phyloP scores from a whole-genome alignment of 305 asterid species.

The Fraxinus baroniana region DNA sequence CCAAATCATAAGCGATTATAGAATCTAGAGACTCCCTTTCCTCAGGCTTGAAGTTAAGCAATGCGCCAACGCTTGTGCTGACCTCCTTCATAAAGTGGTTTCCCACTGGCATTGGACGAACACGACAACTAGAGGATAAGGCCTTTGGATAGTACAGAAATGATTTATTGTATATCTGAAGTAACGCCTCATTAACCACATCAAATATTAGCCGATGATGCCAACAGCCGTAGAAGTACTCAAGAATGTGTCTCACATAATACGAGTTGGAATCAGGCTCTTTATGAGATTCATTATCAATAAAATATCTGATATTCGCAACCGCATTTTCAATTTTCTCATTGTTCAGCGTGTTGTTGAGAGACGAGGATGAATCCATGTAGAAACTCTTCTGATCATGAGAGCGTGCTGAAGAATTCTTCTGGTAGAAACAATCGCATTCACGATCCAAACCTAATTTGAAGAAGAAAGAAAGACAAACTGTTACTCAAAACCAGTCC shows the following conservation, averaged over 20 bases:
- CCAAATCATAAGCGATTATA: slow-evolving; percentile 47
- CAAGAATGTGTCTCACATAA: slow-evolving; percentile 60
- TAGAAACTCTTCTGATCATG: slow-evolving; percentile 4
- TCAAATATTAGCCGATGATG: slow-evolving; percentile 71
- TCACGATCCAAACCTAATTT: slow-evolving; percentile 35
- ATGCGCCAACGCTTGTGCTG: slow-evolving; percentile 23
- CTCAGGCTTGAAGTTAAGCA: slow-evolving; percentile 36
- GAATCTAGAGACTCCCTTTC: slow-evolving; percentile 39
- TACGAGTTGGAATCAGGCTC: slow-evolving; percentile 37
- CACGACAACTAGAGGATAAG: slow-evolving; percentile 47
- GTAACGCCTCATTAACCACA: slow-evolving; percentile 56
- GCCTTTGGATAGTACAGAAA: slow-evolving; percentile 63
- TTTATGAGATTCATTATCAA: not conserved
- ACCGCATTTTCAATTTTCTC: slow-evolving; percentile 20
- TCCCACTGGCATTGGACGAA: slow-evolving; percentile 51
- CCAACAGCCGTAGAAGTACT: slow-evolving; percentile 43
- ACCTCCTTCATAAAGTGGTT: slow-evolving; percentile 44
- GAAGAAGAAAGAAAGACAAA: not conserved
- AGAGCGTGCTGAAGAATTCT: slow-evolving; percentile 17
- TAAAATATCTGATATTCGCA: not conserved
- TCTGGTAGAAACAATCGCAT: slow-evolving; percentile 6
- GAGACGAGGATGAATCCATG: not conserved
- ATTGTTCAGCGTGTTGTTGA: not conserved
- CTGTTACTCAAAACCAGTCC: not conserved
- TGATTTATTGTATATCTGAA: slow-evolving; percentile 46